phyloP scores from a whole-genome alignment of 805 yeast genomes.

The Wickerhamiella kurtzmanii region DNA sequence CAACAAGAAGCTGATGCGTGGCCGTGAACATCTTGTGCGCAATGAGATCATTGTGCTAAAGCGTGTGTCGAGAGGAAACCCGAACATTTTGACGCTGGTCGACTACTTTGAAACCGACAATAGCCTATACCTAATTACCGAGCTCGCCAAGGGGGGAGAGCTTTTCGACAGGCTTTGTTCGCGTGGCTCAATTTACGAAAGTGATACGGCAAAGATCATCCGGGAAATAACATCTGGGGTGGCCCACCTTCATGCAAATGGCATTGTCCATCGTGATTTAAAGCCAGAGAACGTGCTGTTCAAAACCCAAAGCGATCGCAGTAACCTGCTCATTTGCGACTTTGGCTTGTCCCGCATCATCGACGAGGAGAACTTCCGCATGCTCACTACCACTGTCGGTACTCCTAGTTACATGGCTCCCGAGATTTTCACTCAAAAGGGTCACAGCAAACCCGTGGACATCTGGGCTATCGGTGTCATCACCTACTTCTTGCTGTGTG shows the following conservation, averaged over 20 bases:
- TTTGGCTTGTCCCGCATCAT: slow-evolving; percentile 51
- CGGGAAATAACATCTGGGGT: slow-evolving; percentile 41
- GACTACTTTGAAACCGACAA: slow-evolving; percentile 60
- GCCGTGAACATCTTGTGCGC: slow-evolving; percentile 41
- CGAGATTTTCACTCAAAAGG: slow-evolving; percentile 40
- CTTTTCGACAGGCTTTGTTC: slow-evolving; percentile 45
- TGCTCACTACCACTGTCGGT: slow-evolving; percentile 43
- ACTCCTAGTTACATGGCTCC: slow-evolving; percentile 70
- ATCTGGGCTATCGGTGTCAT: slow-evolving; percentile 69
- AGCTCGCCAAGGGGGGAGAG: slow-evolving; percentile 56
- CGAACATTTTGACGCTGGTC: slow-evolving; percentile 45
- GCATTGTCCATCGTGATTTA: slow-evolving; percentile 56
- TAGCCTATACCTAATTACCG: slow-evolving; percentile 43
- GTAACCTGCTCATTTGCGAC: slow-evolving; percentile 40
- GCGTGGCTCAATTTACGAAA: slow-evolving; percentile 34
- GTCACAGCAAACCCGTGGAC: slow-evolving; percentile 51
- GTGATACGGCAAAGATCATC: slow-evolving; percentile 38
- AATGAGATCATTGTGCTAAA: slow-evolving; percentile 48
- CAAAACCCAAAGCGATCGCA: slow-evolving; percentile 27
- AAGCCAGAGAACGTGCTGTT: slow-evolving; percentile 61
- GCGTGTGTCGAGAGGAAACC: slow-evolving; percentile 37
- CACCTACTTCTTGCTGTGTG: slow-evolving; percentile 55
- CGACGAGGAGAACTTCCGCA: slow-evolving; percentile 27
- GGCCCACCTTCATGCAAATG: slow-evolving; percentile 42
- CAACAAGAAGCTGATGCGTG: slow-evolving; percentile 36